Evolutionary conservation across 352 stramenopile species (phyloP).

Genomic region (Phytophthora constricta): DNA sequence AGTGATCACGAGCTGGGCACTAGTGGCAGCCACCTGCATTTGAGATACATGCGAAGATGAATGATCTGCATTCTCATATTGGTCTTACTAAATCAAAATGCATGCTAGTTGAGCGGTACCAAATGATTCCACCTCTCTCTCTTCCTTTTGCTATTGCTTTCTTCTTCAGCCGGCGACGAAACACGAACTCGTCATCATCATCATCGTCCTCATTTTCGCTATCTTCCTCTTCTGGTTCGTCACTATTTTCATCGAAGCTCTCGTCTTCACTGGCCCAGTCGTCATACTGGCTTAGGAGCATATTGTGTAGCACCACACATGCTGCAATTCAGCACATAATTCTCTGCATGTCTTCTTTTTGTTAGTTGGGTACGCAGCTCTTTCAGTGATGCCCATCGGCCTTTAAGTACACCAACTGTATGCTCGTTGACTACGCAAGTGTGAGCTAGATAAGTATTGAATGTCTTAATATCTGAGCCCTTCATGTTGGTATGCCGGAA

Average conservation of each 20-base stretch:
- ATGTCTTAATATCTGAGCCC: conserved; percentile 12
- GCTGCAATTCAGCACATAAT: neutral
- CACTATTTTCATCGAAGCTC: neutral
- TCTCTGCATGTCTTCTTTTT: conserved; percentile 11
- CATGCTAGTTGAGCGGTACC: neutral
- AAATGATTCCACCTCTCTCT: neutral
- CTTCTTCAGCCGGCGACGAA: neutral
- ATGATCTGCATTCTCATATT: neutral
- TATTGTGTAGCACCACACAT: neutral
- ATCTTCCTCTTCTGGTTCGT: neutral
- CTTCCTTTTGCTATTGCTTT: neutral
- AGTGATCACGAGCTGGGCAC: neutral
- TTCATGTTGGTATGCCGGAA: conserved; percentile 12
- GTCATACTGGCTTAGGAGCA: neutral
- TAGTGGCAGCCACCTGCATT: too few relatives aligned
- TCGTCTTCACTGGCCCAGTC: neutral
- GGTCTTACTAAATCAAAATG: neutral
- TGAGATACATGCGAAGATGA: neutral
- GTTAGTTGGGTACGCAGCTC: conserved; percentile 10
- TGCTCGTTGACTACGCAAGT: conserved; percentile 17
- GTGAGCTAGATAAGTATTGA: conserved; percentile 22
- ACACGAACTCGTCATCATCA: neutral
- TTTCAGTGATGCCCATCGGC: neutral
- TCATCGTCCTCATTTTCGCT: neutral
- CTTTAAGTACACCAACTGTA: neutral